Evolutionary conservation across 768 basidiomycete genomes (phyloP), one percentile per base, ranked within the genome.

Genomic region (Pisolithus albus): DNA sequence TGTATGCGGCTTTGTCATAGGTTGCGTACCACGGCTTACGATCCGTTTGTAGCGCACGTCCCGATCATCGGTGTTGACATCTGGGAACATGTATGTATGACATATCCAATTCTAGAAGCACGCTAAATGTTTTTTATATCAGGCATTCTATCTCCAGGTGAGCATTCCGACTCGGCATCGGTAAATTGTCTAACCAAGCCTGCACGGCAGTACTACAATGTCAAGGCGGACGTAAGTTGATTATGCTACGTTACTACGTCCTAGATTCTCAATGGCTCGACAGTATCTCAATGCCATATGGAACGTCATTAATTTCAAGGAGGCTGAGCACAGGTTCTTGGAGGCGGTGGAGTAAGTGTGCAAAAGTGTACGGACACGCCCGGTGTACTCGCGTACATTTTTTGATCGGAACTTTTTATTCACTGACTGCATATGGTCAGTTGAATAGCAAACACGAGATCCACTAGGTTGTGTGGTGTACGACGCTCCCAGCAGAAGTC

Each of bases 21-120:
- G 5, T 6, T 43, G 16, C 18, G 15, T 6, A 15, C 24, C 38
- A 13, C 15, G 5, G 26, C 51, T 69, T 18, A 69, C 3, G 4
- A 46, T 2, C 10, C 30, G 21, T 8, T 54, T 47, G 50, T 10
- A 89, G 89, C 85, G 3, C 89, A 93, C 70, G 77, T 79, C 16
- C 93, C 95, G 18, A 85, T 99, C 64, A 81, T 99, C 64, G 96
- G 96, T 32, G 84, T 98, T 57, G 95, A 99, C 71, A 86, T 98
- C 62, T 98, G 95, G 95, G 91, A 93, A 69, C 92, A 94, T 69
- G 85, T 85, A 60, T 40, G 84, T 78, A 36, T 53, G 28, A 26
- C 13, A 6, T 24, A 1, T 55, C 51, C 55, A 59, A 53, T 52
- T n/a, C 45, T 41, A n/a, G 21, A 18, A 53, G 4, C 52, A 23